Base-by-base conservation (phyloP, 352 stramenopile genomes). In the Globisporangium mamillatum region DNA sequence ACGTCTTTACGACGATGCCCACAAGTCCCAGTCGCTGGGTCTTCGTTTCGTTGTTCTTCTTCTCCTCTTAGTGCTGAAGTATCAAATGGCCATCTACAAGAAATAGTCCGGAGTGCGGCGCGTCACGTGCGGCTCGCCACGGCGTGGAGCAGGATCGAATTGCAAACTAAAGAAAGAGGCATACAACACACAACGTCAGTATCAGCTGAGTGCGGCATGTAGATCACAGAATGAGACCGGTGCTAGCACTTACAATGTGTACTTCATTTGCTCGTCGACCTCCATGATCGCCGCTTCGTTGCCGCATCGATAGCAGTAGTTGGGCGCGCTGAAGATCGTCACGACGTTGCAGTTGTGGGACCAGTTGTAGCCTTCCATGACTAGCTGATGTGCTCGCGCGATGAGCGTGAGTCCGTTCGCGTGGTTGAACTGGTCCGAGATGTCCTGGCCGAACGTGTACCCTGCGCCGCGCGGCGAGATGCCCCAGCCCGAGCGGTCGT, bases 231-330 rank as follows among this genome's bases (percentile, higher is more conserved):
- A 38, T 5, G 0, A 10, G 14, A 4, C 20, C 41, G 24, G 20
- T n/a, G 25, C 14, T 12, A 88, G 87, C 82, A 88, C 88, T 84
- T 91, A 98, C 91, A 98, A 98, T 78, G 89, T 97, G 70, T 98
- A 98, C 66, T 97, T 88, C 86, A 98, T 95, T 72, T 97, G 88
- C 74, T 98, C 95, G 69, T 98, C 93, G 63, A 98, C 91, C 70
- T 98, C 94, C 90, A 98, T 97, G 77, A 99, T 99, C 12, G 98
- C 98, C 4, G 97, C 97, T 60, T 99, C 90, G 77, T 99, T 99
- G 27, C 97, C 97, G 75, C 97, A 99, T 57, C 97, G 89, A 81
- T 99, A 99, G 81, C 98, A 99, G 79, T 99, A 99, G 81, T 99
- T 99, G 18, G 97, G 97, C 50, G 97, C 97, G 41, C 90, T 98